Evolutionary conservation across 2,329 filamentous ascomycete species (phyloP).

Genomic region (Lasiodiplodia gonubiensis): DNA sequence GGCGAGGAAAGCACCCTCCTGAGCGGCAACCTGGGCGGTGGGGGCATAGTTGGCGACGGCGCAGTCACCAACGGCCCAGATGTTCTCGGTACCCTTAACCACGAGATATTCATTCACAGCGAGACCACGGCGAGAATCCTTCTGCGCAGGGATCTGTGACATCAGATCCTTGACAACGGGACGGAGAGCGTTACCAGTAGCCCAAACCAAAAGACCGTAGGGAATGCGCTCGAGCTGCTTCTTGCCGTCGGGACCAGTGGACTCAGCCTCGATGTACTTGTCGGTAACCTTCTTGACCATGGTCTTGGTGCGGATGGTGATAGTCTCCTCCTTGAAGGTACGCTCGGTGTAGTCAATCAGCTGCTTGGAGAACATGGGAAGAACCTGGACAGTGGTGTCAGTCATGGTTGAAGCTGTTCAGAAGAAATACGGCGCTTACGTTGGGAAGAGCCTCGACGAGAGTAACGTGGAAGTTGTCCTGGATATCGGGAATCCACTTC

Average conservation of each 20-base stretch:
- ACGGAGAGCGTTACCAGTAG: constrained; percentile 93
- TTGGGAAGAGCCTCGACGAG: constrained; percentile 96
- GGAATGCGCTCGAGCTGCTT: constrained; percentile 83
- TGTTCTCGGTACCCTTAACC: constrained; percentile 93
- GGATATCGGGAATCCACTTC: constrained; percentile 97
- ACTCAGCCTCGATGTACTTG: constrained; percentile 89
- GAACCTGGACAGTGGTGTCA: constrained; percentile 52
- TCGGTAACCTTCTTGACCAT: constrained; percentile 98
- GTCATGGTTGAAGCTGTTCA: neutral
- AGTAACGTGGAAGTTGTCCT: constrained; percentile 94
- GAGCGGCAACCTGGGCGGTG: constrained; percentile 93
- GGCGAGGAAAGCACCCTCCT: constrained; percentile 94
- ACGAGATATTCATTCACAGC: constrained; percentile 99
- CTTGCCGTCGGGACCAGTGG: constrained; percentile 78
- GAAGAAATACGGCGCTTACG: constrained; percentile 47
- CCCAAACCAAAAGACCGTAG: constrained; percentile 97
- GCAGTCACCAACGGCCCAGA: constrained; percentile 98
- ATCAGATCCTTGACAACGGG: constrained; percentile 91
- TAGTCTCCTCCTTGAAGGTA: constrained; percentile 98
- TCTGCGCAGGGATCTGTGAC: constrained; percentile 88
- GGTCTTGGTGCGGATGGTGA: constrained; percentile 96
- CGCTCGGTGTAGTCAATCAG: constrained; percentile 99
- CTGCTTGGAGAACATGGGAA: constrained; percentile 98
- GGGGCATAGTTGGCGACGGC: constrained; percentile 97
- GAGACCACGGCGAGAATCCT: constrained; percentile 90